Evolutionary conservation across 1,284 basidiomycete species (phyloP), one percentile per base, ranked within the genome.

Genomic region (Kwoniella shivajii): DNA sequence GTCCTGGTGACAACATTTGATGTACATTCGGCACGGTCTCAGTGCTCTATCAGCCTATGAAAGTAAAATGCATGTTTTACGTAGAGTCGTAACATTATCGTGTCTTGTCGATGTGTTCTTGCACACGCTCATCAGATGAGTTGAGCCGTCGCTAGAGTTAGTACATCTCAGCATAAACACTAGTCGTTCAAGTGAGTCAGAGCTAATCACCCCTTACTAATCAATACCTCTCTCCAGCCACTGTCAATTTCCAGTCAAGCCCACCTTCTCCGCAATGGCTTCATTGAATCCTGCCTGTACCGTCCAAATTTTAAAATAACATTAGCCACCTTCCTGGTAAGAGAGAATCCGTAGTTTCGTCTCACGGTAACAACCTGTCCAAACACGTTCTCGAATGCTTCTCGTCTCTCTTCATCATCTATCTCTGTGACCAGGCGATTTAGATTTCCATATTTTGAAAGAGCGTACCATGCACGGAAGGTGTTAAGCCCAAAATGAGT

Each of bases 401-500:
- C 26, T 33, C 22, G 42, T 27, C 53, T 54, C 33, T 52, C 33
- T 4, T 36, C 24, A 39, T 51, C 45, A 10, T 33, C 13, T 41
- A 58, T 52, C 3, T 33, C 42, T 16, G 27, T 36, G 39, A 53
- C 37, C 11, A 47, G 11, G 22, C 18, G 6, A 13, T 47, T 3
- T 3, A 43, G n/a, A 29, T 20, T 39, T 11, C 49, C 48, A 36
- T 42, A 50, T 20, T 42, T 34, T 30, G 10, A 22, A 3, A 51
- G 18, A 16, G 53, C 56, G 46, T 54, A 61, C 31, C 50, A 36
- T 4, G 59, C 59, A 30, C 46, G 33, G 48, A 55, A 61, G 20
- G 47, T 39, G 29, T 61, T 61, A 14, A 61, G 33, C 2, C 51
- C 51, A 22, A 54, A 54, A n/a, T 42, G 42, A n/a, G 22, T 31